Evolutionary conservation across 192 early-diverging fungal genomes (phyloP).

Genomic region (Backusella circina): DNA sequence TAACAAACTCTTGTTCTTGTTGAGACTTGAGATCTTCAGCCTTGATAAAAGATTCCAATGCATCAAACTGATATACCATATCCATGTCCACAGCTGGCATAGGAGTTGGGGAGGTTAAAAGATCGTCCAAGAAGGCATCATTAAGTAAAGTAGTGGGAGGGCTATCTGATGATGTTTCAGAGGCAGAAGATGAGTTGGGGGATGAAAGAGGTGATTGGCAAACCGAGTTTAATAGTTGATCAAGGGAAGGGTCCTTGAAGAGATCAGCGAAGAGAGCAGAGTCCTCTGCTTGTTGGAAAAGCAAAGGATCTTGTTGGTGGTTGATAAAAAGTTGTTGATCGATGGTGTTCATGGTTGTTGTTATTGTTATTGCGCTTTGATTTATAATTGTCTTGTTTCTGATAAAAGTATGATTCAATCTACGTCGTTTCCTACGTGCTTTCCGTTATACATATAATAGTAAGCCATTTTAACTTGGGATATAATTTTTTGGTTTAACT

Average conservation of each 20-base stretch:
- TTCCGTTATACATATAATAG: constrained; percentile 44
- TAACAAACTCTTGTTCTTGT: background rate
- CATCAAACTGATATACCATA: constrained; percentile 9
- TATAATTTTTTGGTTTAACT: constrained; percentile 14
- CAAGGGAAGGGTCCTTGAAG: constrained; percentile 19
- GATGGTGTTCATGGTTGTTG: constrained; percentile 3
- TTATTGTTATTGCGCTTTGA: background rate
- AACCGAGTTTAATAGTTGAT: constrained; percentile 19
- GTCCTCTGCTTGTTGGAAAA: constrained; percentile 5
- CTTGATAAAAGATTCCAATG: constrained; percentile 12
- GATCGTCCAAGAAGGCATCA: constrained; percentile 15
- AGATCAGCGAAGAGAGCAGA: constrained; percentile 11
- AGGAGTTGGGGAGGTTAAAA: background rate
- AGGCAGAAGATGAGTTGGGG: constrained; percentile 16
- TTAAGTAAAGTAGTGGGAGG: constrained; percentile 27
- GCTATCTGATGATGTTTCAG: constrained; percentile 17
- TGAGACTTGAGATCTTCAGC: constrained; percentile 8
- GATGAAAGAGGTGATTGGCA: constrained; percentile 10
- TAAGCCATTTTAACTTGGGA: constrained; percentile 35
- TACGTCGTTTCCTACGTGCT: constrained; percentile 45
- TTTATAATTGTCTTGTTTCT: constrained; percentile 1
- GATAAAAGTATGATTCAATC: constrained; percentile 30
- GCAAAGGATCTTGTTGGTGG: constrained; percentile 1
- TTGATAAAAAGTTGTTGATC: constrained; percentile 9
- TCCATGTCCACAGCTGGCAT: constrained; percentile 9